Conservation (phyloP, 495 filamentous ascomycete genomes). For the Lasiosphaeris hirsuta region DNA sequence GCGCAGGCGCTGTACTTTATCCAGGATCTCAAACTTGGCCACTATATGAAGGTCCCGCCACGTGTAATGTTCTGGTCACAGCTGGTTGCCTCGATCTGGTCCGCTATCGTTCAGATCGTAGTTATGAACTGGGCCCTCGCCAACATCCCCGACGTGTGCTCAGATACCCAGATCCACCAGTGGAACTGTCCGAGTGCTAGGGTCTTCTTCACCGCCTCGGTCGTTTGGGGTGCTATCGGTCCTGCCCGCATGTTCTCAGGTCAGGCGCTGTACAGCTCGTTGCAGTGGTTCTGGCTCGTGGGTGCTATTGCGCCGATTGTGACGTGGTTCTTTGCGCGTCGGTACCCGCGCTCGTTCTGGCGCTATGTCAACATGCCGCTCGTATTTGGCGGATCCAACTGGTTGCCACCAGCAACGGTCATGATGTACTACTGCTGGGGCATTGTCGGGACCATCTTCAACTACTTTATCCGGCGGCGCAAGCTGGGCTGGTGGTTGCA, state of each 20-base stretch:
- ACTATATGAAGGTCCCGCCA: conserved; percentile 69
- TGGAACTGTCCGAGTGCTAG: conserved; percentile 63
- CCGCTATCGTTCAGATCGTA: conserved; percentile 61
- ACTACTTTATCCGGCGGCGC: conserved; percentile 59
- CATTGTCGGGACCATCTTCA: conserved; percentile 64
- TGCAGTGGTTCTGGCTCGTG: conserved; percentile 68
- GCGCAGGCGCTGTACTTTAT: conserved; percentile 47
- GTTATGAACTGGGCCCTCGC: conserved; percentile 66
- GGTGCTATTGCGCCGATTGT: conserved; percentile 58
- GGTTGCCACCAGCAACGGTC: conserved; percentile 62
- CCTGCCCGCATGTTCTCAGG: conserved; percentile 58
- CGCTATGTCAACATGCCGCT: conserved; percentile 65
- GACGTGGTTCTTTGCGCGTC: conserved; percentile 59
- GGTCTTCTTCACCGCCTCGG: conserved; percentile 61
- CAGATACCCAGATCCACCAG: conserved; percentile 50
- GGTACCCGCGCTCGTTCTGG: conserved; percentile 51
- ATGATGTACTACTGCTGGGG: conserved; percentile 68
- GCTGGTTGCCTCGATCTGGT: conserved; percentile 60
- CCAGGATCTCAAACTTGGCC: conserved; percentile 57
- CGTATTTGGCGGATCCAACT: conserved; percentile 60
- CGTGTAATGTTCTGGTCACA: conserved; percentile 64
- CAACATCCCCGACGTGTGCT: conserved; percentile 58
- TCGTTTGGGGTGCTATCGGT: conserved; percentile 52
- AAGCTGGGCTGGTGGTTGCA: conserved; percentile 72
- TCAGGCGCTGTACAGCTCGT: conserved; percentile 56